Base-by-base conservation (phyloP, 805 yeast genomes). In the Myxozyma mucilagina region DNA sequence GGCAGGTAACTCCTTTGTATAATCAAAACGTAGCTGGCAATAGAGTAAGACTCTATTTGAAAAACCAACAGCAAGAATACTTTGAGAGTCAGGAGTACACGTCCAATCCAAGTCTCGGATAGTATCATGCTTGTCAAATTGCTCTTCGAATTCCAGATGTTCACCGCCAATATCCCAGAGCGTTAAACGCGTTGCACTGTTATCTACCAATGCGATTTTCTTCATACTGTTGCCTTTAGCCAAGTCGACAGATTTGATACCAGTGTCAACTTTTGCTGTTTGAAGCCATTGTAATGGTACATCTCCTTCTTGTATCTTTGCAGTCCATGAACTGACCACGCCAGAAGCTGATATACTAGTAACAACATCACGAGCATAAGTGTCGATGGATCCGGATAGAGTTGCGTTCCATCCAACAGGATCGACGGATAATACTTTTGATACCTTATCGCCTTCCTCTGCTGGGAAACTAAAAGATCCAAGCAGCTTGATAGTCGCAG, bases 71-170 rank as follows among this genome's bases (percentile, higher is more conserved):
- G 96, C 87, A 35, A 92, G 76, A 5, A 92, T 83, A 45, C 91
- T 87, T 69, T 86, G 89, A 39, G 84, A 82, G 59, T 76, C 80
- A 11, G 78, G 78, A 1, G 87, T 84, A 56, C 87, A 82, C 0
- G 96, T 88, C 97, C 97, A 92, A 74, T 92, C 97, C 32, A 92
- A 77, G 71, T 91, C 97, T 29, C 79, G 73, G 7, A 91, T 84
- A 4, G 59, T 43, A 7, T 63, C 65, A 14, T 63, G 57, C 10
- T 72, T 80, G 0, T 72, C 72, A 63, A 78, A 80, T 0, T 59
- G 55, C 58, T 77, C 80, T 51, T 78, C 78, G 67, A 39, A 60
- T 35, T 69, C 70, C 82, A 89, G 73, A 1, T 88, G 84, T 3
- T 86, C 83, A 35, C 86, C 78, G 48, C 79, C 80, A 41, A 86